A percentile compares a stretch with the other conserved stretches of the same genome.
Evolutionary conservation across 108 stramenopile species (phyloP).

Genomic region (Licmophora abbreviata): DNA sequence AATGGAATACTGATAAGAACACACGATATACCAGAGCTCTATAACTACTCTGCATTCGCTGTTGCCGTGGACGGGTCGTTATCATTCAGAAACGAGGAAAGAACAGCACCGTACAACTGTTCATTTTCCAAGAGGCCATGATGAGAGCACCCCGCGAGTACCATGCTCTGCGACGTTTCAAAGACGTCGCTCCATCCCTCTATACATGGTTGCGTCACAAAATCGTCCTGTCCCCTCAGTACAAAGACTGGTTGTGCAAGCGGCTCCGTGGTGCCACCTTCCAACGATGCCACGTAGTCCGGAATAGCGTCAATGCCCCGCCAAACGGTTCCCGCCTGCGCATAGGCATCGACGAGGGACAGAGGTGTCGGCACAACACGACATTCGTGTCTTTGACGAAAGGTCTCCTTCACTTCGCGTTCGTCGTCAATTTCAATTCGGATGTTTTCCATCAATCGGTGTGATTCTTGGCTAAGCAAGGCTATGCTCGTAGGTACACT

Average conservation of each 20-base stretch:
- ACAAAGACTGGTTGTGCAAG: slow-evolving; percentile 22
- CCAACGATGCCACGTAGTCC: slow-evolving; percentile 27
- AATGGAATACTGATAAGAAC: no score
- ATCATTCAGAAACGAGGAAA: no score
- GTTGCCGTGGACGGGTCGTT: no score
- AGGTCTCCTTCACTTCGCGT: slow-evolving; percentile 22
- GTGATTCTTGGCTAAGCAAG: slow-evolving; percentile 23
- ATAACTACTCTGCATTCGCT: no score
- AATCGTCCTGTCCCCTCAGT: slow-evolving; percentile 48
- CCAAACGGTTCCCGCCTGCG: slow-evolving; percentile 42
- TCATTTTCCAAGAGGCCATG: slow-evolving; percentile 48
- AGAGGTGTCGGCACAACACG: slow-evolving; percentile 31
- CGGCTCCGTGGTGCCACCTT: slow-evolving; percentile 19
- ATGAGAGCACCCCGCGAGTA: slow-evolving; percentile 38
- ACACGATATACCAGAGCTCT: no score
- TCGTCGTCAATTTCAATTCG: slow-evolving; percentile 12
- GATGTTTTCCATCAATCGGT: slow-evolving; percentile 23
- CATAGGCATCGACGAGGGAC: slow-evolving; percentile 40
- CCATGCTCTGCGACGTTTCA: slow-evolving; percentile 11
- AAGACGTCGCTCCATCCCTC: slow-evolving; percentile 37
- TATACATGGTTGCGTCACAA: slow-evolving; percentile 36
- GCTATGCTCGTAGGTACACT: slow-evolving; percentile 38
- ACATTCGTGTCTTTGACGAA: slow-evolving; percentile 57
- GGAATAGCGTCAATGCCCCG: slow-evolving; percentile 47
- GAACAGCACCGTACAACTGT: slow-evolving; percentile 2